phyloP scores from a whole-genome alignment of 371 early-diverging fungal species.

The Nematocida sp. region DNA sequence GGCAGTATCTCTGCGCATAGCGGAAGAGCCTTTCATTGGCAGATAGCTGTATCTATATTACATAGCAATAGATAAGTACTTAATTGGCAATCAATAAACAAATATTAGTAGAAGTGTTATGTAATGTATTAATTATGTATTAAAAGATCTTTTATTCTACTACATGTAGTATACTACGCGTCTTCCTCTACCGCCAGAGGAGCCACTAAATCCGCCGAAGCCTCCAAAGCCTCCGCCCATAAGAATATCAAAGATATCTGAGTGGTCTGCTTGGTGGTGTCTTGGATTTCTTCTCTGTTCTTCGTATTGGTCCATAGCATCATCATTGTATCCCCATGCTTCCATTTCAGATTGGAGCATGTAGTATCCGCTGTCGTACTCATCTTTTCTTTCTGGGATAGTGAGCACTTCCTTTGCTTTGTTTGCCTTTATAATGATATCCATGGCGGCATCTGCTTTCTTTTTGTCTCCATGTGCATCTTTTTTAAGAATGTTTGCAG shows the following conservation, averaged over 20 bases:
- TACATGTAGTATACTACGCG: slow-evolving; percentile 49
- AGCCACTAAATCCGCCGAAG: neutral
- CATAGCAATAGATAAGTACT: too few species aligned
- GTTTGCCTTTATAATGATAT: slow-evolving; percentile 42
- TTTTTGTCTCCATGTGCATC: slow-evolving; percentile 11
- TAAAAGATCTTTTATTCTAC: neutral
- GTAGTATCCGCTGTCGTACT: slow-evolving; percentile 64
- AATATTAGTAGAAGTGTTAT: too few species aligned
- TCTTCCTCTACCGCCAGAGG: slow-evolving; percentile 15
- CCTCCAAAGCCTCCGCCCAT: slow-evolving; percentile 20
- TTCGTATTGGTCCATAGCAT: slow-evolving; percentile 24
- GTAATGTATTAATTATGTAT: too few species aligned
- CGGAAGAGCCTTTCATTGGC: neutral
- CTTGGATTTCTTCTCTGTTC: neutral
- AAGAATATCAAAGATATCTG: slow-evolving; percentile 24
- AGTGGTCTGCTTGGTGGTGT: neutral
- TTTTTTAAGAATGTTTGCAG: slow-evolving; percentile 6
- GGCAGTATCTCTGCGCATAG: slow-evolving; percentile 10
- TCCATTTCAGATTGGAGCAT: slow-evolving; percentile 50
- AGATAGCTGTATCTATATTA: too few species aligned
- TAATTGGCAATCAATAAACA: too few species aligned
- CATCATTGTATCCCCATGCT: slow-evolving; percentile 53
- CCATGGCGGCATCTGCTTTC: slow-evolving; percentile 34
- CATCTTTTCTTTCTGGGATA: slow-evolving; percentile 49
- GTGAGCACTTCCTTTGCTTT: slow-evolving; percentile 60